phyloP scores from a whole-genome alignment of 1,284 basidiomycete species.

The Tilletia indica region DNA sequence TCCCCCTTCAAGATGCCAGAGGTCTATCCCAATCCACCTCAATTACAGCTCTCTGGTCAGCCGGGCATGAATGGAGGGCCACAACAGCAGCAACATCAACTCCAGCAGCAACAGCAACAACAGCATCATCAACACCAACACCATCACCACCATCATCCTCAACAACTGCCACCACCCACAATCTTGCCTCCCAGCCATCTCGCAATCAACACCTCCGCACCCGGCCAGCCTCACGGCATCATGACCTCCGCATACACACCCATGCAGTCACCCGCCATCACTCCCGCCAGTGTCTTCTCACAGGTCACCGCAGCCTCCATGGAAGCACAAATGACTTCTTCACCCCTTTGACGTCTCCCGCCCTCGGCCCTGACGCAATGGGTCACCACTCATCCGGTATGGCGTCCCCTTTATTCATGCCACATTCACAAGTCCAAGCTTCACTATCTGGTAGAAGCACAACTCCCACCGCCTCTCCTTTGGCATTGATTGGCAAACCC shows the following conservation, averaged over 20 bases:
- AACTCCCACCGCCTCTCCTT: conserved; percentile 43
- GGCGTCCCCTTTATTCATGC: conserved; percentile 29
- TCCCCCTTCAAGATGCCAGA: conserved; percentile 43
- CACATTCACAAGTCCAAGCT: neutral
- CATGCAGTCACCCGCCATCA: conserved; percentile 47
- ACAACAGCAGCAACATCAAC: neutral
- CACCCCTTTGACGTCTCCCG: conserved; percentile 64
- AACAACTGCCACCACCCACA: neutral
- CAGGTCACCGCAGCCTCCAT: conserved; percentile 49
- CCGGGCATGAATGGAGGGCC: neutral
- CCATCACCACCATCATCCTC: neutral
- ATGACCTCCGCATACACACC: conserved; percentile 33
- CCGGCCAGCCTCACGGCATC: conserved; percentile 19
- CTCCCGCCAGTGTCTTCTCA: conserved; percentile 54
- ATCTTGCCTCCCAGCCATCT: conserved; percentile 21
- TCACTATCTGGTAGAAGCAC: conserved; percentile 17
- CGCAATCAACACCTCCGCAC: conserved; percentile 28
- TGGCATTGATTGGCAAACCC: conserved; percentile 32
- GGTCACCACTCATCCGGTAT: conserved; percentile 4
- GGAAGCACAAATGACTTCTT: conserved; percentile 60
- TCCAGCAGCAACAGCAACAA: neutral
- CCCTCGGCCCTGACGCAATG: conserved; percentile 59
- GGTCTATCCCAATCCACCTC: conserved; percentile 16
- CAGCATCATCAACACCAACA: neutral
- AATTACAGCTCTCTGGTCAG: conserved; percentile 28